A percentile compares a stretch with the other conserved stretches of the same genome.
Evolutionary conservation across 176 grass and related monocot species (phyloP).

Genomic region (Lolium rigidum): DNA sequence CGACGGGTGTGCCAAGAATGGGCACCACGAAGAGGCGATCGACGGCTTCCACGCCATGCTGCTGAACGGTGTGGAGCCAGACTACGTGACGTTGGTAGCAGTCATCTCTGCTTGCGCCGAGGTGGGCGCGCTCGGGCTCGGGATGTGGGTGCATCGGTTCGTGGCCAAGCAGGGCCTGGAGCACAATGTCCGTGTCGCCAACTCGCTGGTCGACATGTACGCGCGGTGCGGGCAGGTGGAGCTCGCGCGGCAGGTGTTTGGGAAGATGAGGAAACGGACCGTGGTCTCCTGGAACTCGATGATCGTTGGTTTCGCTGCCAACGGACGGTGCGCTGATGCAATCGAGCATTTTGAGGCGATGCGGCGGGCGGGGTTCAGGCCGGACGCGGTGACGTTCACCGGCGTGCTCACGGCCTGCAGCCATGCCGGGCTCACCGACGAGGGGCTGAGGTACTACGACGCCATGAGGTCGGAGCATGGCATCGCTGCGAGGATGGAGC

Average conservation of each 20-base stretch:
- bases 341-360: slow-evolving; percentile 68
- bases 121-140: slow-evolving; percentile 57
- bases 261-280: slow-evolving; percentile 48
- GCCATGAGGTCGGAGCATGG: slow-evolving; percentile 47
- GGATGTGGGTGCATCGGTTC: slow-evolving; percentile 72
- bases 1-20: slow-evolving; percentile 63
- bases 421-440: slow-evolving; percentile 52
- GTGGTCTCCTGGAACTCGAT: slow-evolving; percentile 74
- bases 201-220: slow-evolving; percentile 79
- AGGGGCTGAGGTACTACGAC: slow-evolving; percentile 59
- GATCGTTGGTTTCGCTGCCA: slow-evolving; percentile 55
- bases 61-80: slow-evolving; percentile 41
- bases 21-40: slow-evolving; percentile 61
- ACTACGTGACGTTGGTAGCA: slow-evolving; percentile 60
- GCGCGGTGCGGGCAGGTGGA: slow-evolving; percentile 61
- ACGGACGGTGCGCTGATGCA: slow-evolving; percentile 45
- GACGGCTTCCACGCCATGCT: slow-evolving; percentile 61
- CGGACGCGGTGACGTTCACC: slow-evolving; percentile 65
- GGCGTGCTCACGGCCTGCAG: slow-evolving; percentile 73
- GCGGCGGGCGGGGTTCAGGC: slow-evolving; percentile 55
- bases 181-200: slow-evolving; percentile 54
- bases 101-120: slow-evolving; percentile 59
- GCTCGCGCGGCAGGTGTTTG: slow-evolving; percentile 66
- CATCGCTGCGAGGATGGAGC: slow-evolving; percentile 59
- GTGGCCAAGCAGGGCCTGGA: slow-evolving; percentile 12